phyloP scores from a whole-genome alignment of 2,329 filamentous ascomycete genomes.

The Magnaporthiopsis rhizophila region DNA sequence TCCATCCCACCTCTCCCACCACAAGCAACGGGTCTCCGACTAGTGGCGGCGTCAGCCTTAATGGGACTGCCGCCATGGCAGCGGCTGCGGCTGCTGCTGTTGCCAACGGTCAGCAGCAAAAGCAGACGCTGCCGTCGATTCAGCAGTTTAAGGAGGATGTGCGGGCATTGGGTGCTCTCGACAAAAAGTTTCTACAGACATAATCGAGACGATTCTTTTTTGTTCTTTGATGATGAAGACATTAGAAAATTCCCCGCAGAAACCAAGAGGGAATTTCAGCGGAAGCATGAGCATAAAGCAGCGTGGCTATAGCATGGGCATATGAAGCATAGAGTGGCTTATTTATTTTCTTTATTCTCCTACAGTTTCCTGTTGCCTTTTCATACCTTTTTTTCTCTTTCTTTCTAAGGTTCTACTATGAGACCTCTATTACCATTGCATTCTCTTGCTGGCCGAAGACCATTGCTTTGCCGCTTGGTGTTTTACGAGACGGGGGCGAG shows the following conservation, averaged over 20 bases:
- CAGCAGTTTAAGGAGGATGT: conserved; percentile 17
- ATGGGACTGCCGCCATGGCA: neutral
- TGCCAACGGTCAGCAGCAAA: neutral
- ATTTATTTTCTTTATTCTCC: neutral
- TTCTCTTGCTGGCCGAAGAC: too few species aligned
- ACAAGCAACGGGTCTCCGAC: neutral
- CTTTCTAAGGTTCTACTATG: too few species aligned
- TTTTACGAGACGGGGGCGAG: too few species aligned
- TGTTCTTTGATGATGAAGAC: too few species aligned
- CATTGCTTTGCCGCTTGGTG: too few species aligned
- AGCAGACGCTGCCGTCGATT: conserved; percentile 8
- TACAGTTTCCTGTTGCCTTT: neutral
- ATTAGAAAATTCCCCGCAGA: neutral
- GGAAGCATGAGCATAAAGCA: too few species aligned
- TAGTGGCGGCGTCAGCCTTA: neutral
- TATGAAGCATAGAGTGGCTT: neutral
- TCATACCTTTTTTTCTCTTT: neutral
- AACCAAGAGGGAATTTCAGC: neutral
- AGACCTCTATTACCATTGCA: too few species aligned
- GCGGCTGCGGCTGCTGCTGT: conserved; percentile 1
- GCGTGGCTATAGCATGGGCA: neutral
- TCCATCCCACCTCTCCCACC: conserved; percentile 15
- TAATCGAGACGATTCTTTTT: neutral
- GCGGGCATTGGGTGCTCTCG: conserved; percentile 16
- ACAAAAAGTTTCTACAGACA: conserved; percentile 6